These are phyloP conservation scores for Boletus sensibilis DNA, from an alignment of 768 basidiomycete species.

Conservation along the genomic window DNA sequence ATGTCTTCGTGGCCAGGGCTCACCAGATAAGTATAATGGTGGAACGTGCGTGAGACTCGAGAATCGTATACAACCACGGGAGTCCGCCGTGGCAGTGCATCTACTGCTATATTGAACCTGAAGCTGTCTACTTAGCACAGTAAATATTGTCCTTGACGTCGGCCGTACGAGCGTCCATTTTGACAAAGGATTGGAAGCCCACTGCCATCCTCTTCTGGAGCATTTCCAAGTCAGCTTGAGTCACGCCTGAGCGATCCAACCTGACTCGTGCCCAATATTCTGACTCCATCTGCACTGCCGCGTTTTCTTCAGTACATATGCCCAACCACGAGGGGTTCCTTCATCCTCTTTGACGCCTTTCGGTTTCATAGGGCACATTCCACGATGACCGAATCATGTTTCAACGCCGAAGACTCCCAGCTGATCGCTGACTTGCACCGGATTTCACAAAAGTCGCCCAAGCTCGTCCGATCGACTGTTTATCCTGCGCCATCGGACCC, in stretches of 20 bases:
- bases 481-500: slow-evolving; percentile 61
- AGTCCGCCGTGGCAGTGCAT: too few species aligned
- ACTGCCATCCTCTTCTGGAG: background rate
- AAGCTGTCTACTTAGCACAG: too few species aligned
- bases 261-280: slow-evolving; percentile 8
- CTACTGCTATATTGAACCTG: too few species aligned
- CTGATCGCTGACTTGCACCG: slow-evolving; percentile 55
- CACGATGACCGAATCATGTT: slow-evolving; percentile 23
- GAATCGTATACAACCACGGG: too few species aligned
- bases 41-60: too few species aligned
- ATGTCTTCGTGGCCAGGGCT: too few species aligned
- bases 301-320: slow-evolving; percentile 17
- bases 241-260: background rate
- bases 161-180: background rate
- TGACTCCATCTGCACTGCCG: background rate
- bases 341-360: slow-evolving; percentile 4
- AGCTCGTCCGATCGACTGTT: slow-evolving; percentile 59
- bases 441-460: slow-evolving; percentile 55
- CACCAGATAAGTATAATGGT: too few species aligned
- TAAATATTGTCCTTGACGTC: background rate
- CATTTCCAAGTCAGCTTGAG: background rate
- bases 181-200: background rate
- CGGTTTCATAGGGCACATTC: background rate
- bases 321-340: background rate
- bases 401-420: slow-evolving; percentile 49